A percentile compares a stretch with the other conserved stretches of the same genome.
phyloP scores from a whole-genome alignment of 768 basidiomycete species.

The Boletus speciosus region DNA sequence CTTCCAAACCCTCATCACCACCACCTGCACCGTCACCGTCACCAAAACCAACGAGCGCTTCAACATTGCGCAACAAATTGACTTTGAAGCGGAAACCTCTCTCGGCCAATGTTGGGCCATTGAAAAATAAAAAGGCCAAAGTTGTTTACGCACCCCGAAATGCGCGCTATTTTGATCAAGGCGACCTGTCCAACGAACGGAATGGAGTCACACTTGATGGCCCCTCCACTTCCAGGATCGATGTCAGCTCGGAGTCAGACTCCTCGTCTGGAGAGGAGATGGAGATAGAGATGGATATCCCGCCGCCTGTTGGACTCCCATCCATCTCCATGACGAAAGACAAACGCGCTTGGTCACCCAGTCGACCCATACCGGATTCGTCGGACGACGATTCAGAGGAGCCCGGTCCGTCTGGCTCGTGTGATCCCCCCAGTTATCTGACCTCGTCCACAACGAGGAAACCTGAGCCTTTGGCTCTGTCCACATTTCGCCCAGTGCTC shows the following conservation, averaged over 20 bases:
- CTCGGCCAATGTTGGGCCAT: conserved; percentile 17
- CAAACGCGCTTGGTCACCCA: conserved; percentile 58
- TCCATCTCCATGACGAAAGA: conserved; percentile 15
- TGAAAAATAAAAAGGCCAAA: conserved; percentile 31
- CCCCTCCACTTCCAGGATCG: conserved; percentile 36
- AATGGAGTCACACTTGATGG: conserved; percentile 10
- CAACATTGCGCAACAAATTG: conserved; percentile 16
- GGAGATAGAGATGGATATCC: conserved; percentile 15
- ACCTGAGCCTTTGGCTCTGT: conserved; percentile 31
- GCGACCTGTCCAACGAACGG: conserved; percentile 34
- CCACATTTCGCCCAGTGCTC: conserved; percentile 47
- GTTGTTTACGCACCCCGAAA: conserved; percentile 22
- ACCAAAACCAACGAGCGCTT: conserved; percentile 1
- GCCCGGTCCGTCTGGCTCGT: conserved; percentile 12
- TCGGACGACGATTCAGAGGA: conserved; percentile 42
- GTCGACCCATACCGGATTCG: conserved; percentile 45
- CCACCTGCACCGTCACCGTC: conserved; percentile 7
- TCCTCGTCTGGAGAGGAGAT: conserved; percentile 28
- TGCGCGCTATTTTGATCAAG: conserved; percentile 34
- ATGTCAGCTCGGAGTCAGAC: conserved; percentile 31
- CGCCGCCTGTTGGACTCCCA: conserved; percentile 8
- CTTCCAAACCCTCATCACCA: conserved; percentile 14
- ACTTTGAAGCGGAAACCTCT: conserved; percentile 45
- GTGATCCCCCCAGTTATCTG: background rate
- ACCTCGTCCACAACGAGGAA: background rate